phyloP scores from a whole-genome alignment of 1,284 basidiomycete genomes.

The Naganishia liquefaciens region DNA sequence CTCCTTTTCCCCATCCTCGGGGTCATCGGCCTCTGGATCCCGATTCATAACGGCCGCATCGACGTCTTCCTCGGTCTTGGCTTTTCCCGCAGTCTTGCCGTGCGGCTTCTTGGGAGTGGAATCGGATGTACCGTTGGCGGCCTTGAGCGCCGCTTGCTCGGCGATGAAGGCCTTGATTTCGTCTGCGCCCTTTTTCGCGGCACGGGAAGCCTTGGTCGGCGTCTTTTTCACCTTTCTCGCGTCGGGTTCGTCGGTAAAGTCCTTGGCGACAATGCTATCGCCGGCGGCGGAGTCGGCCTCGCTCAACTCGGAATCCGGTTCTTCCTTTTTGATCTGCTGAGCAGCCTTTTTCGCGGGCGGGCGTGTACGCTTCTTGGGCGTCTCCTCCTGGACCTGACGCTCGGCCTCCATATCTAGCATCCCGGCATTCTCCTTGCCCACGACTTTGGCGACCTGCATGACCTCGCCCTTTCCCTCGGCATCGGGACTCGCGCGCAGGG shows the following conservation, averaged over 20 bases:
- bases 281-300: constrained; percentile 43
- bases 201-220: constrained; percentile 32
- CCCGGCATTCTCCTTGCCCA: constrained; percentile 17
- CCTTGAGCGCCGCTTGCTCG: constrained; percentile 44
- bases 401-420: constrained; percentile 34
- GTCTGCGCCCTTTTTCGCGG: constrained; percentile 34
- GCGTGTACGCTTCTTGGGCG: constrained; percentile 37
- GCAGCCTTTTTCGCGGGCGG: constrained; percentile 42
- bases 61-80: constrained; percentile 14
- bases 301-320: constrained; percentile 43
- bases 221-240: constrained; percentile 30
- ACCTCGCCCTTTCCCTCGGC: constrained; percentile 27
- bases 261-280: constrained; percentile 42
- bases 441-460: constrained; percentile 16
- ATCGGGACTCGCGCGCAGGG: constrained; percentile 54
- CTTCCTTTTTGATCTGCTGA: constrained; percentile 31
- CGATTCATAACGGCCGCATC: constrained; percentile 25
- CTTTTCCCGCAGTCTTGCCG: constrained; percentile 39
- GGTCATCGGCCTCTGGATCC: constrained; percentile 60
- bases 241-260: constrained; percentile 33
- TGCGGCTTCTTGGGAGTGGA: constrained; percentile 2
- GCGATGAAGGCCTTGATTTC: constrained; percentile 36
- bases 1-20: constrained; percentile 59
- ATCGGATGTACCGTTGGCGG: constrained; percentile 56
- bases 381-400: constrained; percentile 27